Evolutionary conservation across 495 filamentous ascomycete species (phyloP).

Genomic region (Aspergillus affinis): DNA sequence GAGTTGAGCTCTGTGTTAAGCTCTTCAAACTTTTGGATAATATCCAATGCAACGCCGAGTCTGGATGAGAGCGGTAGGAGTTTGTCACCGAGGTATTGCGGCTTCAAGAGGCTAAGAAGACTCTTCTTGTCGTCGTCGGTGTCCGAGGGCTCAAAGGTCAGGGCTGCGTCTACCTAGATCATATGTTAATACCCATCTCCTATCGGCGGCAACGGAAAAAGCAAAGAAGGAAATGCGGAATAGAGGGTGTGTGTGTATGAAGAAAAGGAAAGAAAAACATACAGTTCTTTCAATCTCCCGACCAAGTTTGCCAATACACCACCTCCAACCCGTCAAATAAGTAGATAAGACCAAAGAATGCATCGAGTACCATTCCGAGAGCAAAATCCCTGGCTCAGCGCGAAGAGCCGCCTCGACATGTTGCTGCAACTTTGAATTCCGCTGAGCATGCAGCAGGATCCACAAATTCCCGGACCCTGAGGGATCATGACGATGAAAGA

Average conservation of each 20-base stretch:
- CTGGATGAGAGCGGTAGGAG: slow-evolving; percentile 11
- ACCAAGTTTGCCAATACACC: slow-evolving; percentile 13
- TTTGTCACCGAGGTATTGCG: slow-evolving; percentile 15
- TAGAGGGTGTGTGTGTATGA: too few relatives aligned
- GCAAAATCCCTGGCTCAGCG: not conserved
- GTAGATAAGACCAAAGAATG: slow-evolving; percentile 11
- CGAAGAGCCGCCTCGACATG: slow-evolving; percentile 7
- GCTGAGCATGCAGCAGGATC: slow-evolving; percentile 19
- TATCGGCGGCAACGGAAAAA: too few relatives aligned
- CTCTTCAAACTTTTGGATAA: slow-evolving; percentile 11
- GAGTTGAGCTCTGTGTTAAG: slow-evolving; percentile 9
- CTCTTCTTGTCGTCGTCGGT: not conserved
- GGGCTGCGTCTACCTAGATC: slow-evolving; percentile 14
- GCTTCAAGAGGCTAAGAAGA: slow-evolving; percentile 11
- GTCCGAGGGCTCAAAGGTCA: slow-evolving; percentile 13
- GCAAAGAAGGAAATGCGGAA: too few relatives aligned
- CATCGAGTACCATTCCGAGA: slow-evolving; percentile 11
- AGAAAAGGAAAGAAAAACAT: not conserved
- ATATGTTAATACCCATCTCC: too few relatives aligned
- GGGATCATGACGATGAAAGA: slow-evolving; percentile 20
- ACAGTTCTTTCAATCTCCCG: slow-evolving; percentile 18
- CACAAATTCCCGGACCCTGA: slow-evolving; percentile 15
- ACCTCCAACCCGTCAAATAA: slow-evolving; percentile 15
- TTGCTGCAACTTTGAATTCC: slow-evolving; percentile 12
- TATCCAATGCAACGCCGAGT: slow-evolving; percentile 13